Evolutionary conservation across 2,329 filamentous ascomycete genomes (phyloP).

Genomic region (Pseudogymnoascus sp.): DNA sequence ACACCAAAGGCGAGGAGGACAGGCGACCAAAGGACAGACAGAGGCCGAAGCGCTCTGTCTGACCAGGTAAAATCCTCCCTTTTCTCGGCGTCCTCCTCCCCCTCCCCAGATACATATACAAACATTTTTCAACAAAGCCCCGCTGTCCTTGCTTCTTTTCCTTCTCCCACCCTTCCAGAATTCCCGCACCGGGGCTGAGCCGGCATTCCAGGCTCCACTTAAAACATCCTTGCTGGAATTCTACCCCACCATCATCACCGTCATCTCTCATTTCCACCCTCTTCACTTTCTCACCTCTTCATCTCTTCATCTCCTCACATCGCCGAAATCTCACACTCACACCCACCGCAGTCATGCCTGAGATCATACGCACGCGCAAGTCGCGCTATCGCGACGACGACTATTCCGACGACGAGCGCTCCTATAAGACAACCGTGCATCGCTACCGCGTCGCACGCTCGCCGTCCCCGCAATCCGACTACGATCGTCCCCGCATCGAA

Average conservation of each 20-base stretch:
- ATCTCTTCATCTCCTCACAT: background rate
- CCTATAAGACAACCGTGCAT: slow-evolving; percentile 25
- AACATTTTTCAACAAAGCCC: background rate
- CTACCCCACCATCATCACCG: background rate
- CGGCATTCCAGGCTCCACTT: slow-evolving; percentile 2
- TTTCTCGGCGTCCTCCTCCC: background rate
- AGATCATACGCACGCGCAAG: slow-evolving; percentile 10
- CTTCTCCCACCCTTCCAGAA: background rate
- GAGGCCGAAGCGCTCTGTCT: background rate
- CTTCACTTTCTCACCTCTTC: background rate
- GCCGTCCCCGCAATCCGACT: slow-evolving; percentile 22
- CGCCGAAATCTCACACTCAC: background rate
- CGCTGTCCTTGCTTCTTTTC: background rate
- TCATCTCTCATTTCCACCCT: background rate
- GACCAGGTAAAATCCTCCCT: background rate
- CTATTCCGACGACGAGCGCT: slow-evolving; percentile 24
- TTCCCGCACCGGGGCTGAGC: background rate
- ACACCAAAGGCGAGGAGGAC: background rate
- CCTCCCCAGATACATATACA: background rate
- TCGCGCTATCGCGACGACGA: slow-evolving; percentile 23
- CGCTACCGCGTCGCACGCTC: slow-evolving; percentile 25
- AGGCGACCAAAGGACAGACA: background rate
- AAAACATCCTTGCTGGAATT: background rate
- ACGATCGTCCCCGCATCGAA: slow-evolving; percentile 25
- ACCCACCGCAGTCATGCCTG: slow-evolving; percentile 7